A percentile compares a stretch with the other conserved stretches of the same genome.
Conservation (phyloP, 2,329 filamentous ascomycete species). For the Colletotrichum truncatum region DNA sequence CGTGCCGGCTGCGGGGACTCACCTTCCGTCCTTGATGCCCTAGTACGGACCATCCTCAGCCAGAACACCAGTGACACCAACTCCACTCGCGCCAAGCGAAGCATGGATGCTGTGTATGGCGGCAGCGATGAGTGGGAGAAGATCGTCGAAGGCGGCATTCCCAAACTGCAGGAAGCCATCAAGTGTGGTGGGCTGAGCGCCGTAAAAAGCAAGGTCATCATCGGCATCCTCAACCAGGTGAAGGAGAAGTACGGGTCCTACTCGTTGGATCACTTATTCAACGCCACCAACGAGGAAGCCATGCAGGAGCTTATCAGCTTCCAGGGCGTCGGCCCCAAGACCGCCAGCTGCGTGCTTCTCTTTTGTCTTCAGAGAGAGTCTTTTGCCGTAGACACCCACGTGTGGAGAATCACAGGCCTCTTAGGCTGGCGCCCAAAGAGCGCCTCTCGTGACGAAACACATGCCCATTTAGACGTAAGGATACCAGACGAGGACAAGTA, state of each 20-base stretch:
- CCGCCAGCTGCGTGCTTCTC: conserved; percentile 60
- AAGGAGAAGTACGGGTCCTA: conserved; percentile 52
- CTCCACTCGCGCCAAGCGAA: conserved; percentile 67
- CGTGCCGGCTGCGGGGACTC: conserved; percentile 70
- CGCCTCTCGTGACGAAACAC: conserved; percentile 54
- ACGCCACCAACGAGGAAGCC: conserved; percentile 51
- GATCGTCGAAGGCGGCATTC: conserved; percentile 49
- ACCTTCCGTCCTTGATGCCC: conserved; percentile 60
- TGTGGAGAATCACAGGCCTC: conserved; percentile 57
- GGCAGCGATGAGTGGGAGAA: conserved; percentile 52
- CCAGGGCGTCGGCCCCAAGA: conserved; percentile 63
- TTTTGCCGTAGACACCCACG: conserved; percentile 64
- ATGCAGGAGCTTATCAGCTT: conserved; percentile 61
- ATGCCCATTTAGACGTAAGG: conserved; percentile 58
- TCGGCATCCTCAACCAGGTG: conserved; percentile 73
- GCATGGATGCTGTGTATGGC: conserved; percentile 55
- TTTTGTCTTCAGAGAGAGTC: conserved; percentile 58
- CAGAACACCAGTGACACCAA: conserved; percentile 62
- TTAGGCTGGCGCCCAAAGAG: conserved; percentile 57
- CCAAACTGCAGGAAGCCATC: conserved; percentile 66
- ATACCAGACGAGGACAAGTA: conserved; percentile 61
- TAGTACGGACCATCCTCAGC: conserved; percentile 61
- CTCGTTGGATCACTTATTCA: conserved; percentile 59
- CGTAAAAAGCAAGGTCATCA: conserved; percentile 78
- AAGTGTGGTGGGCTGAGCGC: conserved; percentile 75